Evolutionary conservation across 257 asterid genomes (phyloP).

Genomic region (Salvia splendens): DNA sequence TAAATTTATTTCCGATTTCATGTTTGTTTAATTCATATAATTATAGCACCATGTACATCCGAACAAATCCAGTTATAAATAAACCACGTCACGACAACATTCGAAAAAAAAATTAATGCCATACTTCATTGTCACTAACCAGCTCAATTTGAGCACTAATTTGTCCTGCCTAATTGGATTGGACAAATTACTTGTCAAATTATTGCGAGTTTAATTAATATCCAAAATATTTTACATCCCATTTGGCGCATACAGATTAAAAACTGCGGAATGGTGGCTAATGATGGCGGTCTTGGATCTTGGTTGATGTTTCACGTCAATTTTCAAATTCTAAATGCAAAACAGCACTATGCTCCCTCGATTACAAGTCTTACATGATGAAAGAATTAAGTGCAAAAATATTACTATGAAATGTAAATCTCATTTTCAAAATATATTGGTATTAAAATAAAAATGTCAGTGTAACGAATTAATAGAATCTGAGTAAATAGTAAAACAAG

Average conservation of each 20-base stretch:
- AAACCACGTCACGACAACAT: neutral
- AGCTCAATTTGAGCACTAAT: constrained; percentile 8
- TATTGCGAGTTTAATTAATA: neutral
- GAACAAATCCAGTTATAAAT: neutral
- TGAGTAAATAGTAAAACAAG: too few relatives aligned
- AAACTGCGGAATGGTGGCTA: neutral
- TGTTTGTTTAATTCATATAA: neutral
- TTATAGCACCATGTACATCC: neutral
- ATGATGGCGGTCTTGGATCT: too few relatives aligned
- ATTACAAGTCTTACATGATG: too few relatives aligned
- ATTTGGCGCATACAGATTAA: neutral
- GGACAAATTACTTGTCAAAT: constrained; percentile 18
- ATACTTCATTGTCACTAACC: neutral
- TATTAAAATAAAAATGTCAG: too few relatives aligned
- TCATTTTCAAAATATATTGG: too few relatives aligned
- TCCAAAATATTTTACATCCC: neutral
- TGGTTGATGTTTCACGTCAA: too few relatives aligned
- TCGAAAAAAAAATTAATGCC: neutral
- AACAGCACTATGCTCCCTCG: too few relatives aligned
- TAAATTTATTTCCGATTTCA: neutral
- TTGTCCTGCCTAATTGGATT: constrained; percentile 5
- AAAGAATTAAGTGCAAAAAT: too few relatives aligned
- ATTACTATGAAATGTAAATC: too few relatives aligned
- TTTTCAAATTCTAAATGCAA: too few relatives aligned
- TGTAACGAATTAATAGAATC: too few relatives aligned